Conservation (phyloP, 352 stramenopile species). For the Pythium folliculosum region DNA sequence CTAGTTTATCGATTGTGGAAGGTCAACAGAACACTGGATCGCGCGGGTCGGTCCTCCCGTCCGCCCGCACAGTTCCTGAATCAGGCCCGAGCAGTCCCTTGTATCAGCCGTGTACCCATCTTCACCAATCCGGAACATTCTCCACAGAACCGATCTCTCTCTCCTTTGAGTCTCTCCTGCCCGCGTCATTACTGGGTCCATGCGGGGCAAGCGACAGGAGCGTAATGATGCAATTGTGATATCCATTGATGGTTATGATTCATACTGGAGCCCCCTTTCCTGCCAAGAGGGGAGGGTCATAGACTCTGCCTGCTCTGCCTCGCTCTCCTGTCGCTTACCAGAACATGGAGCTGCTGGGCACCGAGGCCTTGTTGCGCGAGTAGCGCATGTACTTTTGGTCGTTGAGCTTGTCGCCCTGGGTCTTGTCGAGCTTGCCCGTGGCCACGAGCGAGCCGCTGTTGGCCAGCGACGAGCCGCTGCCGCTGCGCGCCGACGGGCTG, state of each 20-base stretch:
- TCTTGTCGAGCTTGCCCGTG: slow-evolving; percentile 54
- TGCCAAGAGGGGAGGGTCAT: not conserved
- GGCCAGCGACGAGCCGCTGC: slow-evolving; percentile 13
- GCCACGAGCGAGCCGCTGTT: slow-evolving; percentile 27
- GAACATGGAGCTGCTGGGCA: slow-evolving; percentile 52
- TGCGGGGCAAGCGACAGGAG: too few relatives aligned
- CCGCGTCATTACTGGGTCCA: not conserved
- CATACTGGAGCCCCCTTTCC: not conserved
- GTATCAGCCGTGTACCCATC: slow-evolving; percentile 6
- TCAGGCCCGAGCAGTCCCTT: not conserved
- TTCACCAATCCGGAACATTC: not conserved
- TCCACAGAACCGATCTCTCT: too few relatives aligned
- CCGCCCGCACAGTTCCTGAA: not conserved
- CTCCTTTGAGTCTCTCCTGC: not conserved
- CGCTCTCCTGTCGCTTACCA: slow-evolving; percentile 31
- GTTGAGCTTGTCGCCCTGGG: slow-evolving; percentile 70
- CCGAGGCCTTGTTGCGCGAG: slow-evolving; percentile 46
- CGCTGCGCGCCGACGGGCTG: slow-evolving; percentile 1
- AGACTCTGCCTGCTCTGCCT: not conserved
- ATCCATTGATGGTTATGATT: slow-evolving; percentile 8
- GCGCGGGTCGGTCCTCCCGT: not conserved
- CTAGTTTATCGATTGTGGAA: not conserved
- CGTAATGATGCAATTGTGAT: not conserved
- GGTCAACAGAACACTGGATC: not conserved
- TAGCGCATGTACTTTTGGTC: slow-evolving; percentile 71